These are phyloP conservation scores for Quercus ilex DNA, from an alignment of 306 rosid genomes.

Conservation along the genomic window DNA sequence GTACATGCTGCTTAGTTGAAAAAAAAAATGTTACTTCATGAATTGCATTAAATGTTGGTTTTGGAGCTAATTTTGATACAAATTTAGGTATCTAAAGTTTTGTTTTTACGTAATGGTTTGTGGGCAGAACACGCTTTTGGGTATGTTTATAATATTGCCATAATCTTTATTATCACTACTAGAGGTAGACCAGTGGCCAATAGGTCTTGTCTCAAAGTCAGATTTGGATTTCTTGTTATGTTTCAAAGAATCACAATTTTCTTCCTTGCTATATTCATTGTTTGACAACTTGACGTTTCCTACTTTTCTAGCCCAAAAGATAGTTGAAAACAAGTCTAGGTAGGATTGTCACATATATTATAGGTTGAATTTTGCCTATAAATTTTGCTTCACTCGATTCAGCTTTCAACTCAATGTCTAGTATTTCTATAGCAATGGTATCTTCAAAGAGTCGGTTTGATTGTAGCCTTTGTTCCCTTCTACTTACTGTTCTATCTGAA, in stretches of 20 bases:
- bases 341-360: not conserved
- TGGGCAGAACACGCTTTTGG: too few species aligned
- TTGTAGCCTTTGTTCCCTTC: conserved; percentile 25
- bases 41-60: too few species aligned
- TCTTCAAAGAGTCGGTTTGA: conserved; percentile 37
- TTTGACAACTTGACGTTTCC: not conserved
- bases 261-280: not conserved
- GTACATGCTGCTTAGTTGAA: not conserved
- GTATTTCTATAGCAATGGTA: conserved; percentile 24
- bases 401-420: conserved; percentile 5
- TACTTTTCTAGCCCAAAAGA: not conserved
- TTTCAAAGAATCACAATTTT: conserved; percentile 17
- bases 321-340: conserved; percentile 1
- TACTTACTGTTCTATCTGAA: conserved; percentile 22
- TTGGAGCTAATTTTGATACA: too few species aligned
- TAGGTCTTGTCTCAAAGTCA: too few species aligned
- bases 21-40: not conserved
- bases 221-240: not conserved
- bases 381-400: conserved; percentile 5
- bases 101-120: too few species aligned
- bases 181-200: too few species aligned
- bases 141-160: too few species aligned
- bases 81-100: too few species aligned
- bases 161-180: too few species aligned
- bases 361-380: conserved; percentile 2